Percentiles rank a stretch among this genome's conserved stretches.
These are phyloP conservation scores for Xerocomellus intermedius DNA, from an alignment of 768 basidiomycete species.

Conservation along the genomic window DNA sequence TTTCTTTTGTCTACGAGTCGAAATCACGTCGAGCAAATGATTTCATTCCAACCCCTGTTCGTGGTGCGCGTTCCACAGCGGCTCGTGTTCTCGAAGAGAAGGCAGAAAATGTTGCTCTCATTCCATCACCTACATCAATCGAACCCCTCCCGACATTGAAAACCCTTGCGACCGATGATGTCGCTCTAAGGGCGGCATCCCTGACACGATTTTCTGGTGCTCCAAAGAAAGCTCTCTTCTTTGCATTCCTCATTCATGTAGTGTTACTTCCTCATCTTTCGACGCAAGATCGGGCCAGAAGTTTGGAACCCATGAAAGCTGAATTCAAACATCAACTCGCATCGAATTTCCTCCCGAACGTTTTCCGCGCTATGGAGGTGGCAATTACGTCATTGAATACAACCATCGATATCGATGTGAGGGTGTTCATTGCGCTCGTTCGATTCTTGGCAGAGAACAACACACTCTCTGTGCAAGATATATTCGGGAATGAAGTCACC, in stretches of 20 bases:
- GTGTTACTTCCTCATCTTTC: conserved; percentile 39
- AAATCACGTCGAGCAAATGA: conserved; percentile 24
- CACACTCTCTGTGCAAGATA: conserved; percentile 17
- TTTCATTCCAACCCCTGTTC: conserved; percentile 12
- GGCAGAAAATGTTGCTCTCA: not conserved
- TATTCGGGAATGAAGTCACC: conserved; percentile 32
- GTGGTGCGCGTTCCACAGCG: conserved; percentile 6
- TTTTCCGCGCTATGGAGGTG: conserved; percentile 35
- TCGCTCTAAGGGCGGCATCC: conserved; percentile 12
- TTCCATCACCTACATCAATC: not conserved
- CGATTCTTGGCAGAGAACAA: conserved; percentile 32
- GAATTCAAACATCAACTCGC: conserved; percentile 34
- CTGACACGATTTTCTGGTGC: not conserved
- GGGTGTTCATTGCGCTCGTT: conserved; percentile 48
- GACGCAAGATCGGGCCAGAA: conserved; percentile 41
- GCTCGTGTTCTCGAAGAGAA: conserved; percentile 7
- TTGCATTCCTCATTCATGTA: conserved; percentile 39
- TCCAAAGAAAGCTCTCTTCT: conserved; percentile 27
- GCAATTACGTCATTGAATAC: conserved; percentile 20
- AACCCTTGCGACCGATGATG: not conserved
- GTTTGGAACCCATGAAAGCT: conserved; percentile 23
- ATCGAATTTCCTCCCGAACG: conserved; percentile 39
- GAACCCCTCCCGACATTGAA: not conserved
- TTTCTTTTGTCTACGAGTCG: conserved; percentile 56
- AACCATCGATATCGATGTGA: conserved; percentile 52